phyloP scores from a whole-genome alignment of 257 asterid species.

The Solanum acaule region DNA sequence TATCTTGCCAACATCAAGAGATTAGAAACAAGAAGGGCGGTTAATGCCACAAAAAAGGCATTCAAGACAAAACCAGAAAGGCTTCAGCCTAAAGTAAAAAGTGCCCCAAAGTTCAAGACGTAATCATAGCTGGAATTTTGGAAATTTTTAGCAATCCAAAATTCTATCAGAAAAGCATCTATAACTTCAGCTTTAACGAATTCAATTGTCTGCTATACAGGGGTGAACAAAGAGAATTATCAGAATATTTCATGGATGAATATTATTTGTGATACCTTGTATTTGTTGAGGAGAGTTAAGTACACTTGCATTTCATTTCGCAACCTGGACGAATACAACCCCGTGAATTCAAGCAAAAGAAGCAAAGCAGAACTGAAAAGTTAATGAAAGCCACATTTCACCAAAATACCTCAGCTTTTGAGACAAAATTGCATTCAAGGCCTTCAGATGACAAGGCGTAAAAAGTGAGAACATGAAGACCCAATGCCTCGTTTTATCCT shows the following conservation, averaged over 20 bases:
- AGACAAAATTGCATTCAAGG: slow-evolving; percentile 52
- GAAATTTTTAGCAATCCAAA: background rate
- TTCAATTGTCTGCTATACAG: background rate
- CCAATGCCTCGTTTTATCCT: slow-evolving; percentile 72
- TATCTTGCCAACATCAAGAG: background rate
- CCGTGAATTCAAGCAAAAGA: background rate
- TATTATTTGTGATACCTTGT: slow-evolving; percentile 30
- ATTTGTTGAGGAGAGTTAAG: slow-evolving; percentile 34
- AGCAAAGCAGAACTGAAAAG: background rate
- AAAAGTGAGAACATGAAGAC: slow-evolving; percentile 53
- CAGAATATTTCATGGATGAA: background rate
- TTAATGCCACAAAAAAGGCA: background rate
- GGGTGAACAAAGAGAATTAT: background rate
- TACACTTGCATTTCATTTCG: slow-evolving; percentile 48
- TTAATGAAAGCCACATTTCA: slow-evolving; percentile 9
- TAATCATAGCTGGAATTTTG: background rate
- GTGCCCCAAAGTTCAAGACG: background rate
- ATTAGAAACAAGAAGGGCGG: background rate
- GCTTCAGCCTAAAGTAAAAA: background rate
- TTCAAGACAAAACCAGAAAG: background rate
- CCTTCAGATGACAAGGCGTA: slow-evolving; percentile 58
- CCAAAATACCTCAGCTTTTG: slow-evolving; percentile 65
- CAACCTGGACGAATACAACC: slow-evolving; percentile 31
- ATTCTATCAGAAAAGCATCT: background rate
- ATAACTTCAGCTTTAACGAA: background rate